Conservation (phyloP, 352 stramenopile species). For the Globisporangium lucens region DNA sequence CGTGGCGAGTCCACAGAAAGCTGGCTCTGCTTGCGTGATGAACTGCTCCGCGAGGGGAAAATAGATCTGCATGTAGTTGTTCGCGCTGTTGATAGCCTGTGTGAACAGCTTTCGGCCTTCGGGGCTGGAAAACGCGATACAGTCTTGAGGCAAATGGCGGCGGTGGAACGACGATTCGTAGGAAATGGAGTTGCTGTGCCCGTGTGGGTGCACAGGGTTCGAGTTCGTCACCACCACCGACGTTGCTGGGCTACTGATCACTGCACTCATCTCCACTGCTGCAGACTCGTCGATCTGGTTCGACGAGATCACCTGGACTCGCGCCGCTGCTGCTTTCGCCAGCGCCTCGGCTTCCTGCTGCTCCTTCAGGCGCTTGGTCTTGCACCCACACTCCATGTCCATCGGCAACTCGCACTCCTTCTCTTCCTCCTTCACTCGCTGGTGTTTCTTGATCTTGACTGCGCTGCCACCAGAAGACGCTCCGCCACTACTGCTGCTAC, state of each 20-base stretch:
- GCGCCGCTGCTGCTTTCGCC: slow-evolving; percentile 11
- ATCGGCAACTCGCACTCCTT: slow-evolving; percentile 39
- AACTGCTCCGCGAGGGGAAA: slow-evolving; percentile 90
- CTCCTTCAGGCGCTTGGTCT: slow-evolving; percentile 39
- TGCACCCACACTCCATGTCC: slow-evolving; percentile 52
- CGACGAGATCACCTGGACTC: slow-evolving; percentile 10
- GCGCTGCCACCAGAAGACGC: not conserved
- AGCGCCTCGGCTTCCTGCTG: slow-evolving; percentile 33
- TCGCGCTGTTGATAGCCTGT: slow-evolving; percentile 31
- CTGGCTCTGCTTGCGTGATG: slow-evolving; percentile 89
- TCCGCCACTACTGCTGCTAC: not conserved
- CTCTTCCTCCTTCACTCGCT: slow-evolving; percentile 5
- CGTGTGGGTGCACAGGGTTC: not conserved
- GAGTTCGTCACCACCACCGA: slow-evolving; percentile 9
- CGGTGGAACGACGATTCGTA: slow-evolving; percentile 49
- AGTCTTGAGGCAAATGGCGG: slow-evolving; percentile 43
- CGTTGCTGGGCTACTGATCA: not conserved
- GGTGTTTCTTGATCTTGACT: slow-evolving; percentile 1
- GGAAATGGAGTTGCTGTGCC: slow-evolving; percentile 1
- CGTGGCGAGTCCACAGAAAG: slow-evolving; percentile 86
- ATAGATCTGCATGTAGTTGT: slow-evolving; percentile 89
- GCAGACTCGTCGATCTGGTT: slow-evolving; percentile 2
- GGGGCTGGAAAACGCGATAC: slow-evolving; percentile 48
- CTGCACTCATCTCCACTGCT: not conserved
- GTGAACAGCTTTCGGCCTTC: slow-evolving; percentile 63